Evolutionary conservation across 805 yeast genomes (phyloP).

Genomic region (Ogataea kodamae): DNA sequence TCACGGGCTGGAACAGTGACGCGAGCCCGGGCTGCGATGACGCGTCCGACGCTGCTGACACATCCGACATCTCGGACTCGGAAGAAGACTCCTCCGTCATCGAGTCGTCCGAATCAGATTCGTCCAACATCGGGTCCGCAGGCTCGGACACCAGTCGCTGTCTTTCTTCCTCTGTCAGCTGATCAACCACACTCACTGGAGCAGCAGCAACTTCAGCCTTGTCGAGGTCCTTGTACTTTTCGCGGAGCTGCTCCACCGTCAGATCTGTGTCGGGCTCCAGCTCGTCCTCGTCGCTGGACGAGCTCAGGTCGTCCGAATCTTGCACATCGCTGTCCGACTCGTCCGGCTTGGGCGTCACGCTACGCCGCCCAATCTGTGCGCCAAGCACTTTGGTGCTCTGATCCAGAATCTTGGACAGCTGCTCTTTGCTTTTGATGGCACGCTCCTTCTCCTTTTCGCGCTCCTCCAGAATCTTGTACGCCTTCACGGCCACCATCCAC

Average conservation of each 20-base stretch:
- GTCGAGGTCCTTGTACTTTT: slow-evolving; percentile 50
- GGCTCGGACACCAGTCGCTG: slow-evolving; percentile 16
- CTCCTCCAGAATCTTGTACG: slow-evolving; percentile 66
- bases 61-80: slow-evolving; percentile 17
- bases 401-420: slow-evolving; percentile 80
- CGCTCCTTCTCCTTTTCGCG: slow-evolving; percentile 77
- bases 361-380: slow-evolving; percentile 61
- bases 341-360: slow-evolving; percentile 26
- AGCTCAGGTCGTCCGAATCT: slow-evolving; percentile 4
- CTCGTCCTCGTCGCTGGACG: slow-evolving; percentile 20
- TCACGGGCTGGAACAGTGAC: slow-evolving; percentile 34
- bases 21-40: slow-evolving; percentile 30
- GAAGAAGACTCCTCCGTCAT: slow-evolving; percentile 20
- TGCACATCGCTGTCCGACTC: slow-evolving; percentile 18
- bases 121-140: slow-evolving; percentile 24
- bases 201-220: slow-evolving; percentile 12
- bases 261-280: slow-evolving; percentile 43
- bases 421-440: slow-evolving; percentile 78
- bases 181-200: slow-evolving; percentile 24
- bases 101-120: slow-evolving; percentile 18
- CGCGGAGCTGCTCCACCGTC: slow-evolving; percentile 51
- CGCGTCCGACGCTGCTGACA: slow-evolving; percentile 15
- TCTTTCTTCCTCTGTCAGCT: slow-evolving; percentile 27
- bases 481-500: slow-evolving; percentile 88
- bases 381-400: slow-evolving; percentile 88